A percentile compares a stretch with the other conserved stretches of the same genome.
Conservation (phyloP, 169 alveolate species). For the Cryptosporidium xiaoi region DNA sequence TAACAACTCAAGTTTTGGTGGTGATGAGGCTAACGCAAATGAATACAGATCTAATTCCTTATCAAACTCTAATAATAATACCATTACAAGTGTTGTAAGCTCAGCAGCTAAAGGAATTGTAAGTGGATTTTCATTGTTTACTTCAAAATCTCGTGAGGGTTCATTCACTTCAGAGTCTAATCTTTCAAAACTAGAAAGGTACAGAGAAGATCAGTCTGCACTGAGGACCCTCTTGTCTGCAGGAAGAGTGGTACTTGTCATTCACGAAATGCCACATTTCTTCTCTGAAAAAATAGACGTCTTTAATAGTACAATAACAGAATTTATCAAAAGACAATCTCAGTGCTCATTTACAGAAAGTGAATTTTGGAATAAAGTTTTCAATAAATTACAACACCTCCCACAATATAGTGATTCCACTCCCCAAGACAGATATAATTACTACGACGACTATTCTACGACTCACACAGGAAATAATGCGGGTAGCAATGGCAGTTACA, state of each 20-base stretch:
- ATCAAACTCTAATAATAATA: constrained; percentile 15
- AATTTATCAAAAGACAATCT: constrained; percentile 51
- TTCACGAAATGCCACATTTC: constrained; percentile 73
- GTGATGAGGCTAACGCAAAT: constrained; percentile 8
- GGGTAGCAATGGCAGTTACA: constrained; percentile 21
- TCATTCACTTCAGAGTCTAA: constrained; percentile 63
- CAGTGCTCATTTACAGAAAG: constrained; percentile 32
- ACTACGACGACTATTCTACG: constrained; percentile 3
- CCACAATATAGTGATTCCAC: constrained; percentile 1
- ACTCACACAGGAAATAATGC: neutral
- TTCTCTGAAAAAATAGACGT: constrained; percentile 54
- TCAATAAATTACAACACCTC: constrained; percentile 8
- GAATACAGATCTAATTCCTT: constrained; percentile 15
- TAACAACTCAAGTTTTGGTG: neutral
- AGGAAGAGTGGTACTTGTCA: constrained; percentile 59
- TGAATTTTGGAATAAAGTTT: constrained; percentile 58
- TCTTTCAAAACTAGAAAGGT: constrained; percentile 59
- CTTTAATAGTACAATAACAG: constrained; percentile 23
- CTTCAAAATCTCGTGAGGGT: constrained; percentile 72
- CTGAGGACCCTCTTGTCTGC: constrained; percentile 60
- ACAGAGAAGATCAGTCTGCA: constrained; percentile 72
- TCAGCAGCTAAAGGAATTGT: constrained; percentile 73
- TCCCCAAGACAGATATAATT: constrained; percentile 1
- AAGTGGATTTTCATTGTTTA: constrained; percentile 57
- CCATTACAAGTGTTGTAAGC: constrained; percentile 61